A percentile compares a stretch with the other conserved stretches of the same genome.
Evolutionary conservation across 805 yeast genomes (phyloP).

Genomic region (Candida anglica): DNA sequence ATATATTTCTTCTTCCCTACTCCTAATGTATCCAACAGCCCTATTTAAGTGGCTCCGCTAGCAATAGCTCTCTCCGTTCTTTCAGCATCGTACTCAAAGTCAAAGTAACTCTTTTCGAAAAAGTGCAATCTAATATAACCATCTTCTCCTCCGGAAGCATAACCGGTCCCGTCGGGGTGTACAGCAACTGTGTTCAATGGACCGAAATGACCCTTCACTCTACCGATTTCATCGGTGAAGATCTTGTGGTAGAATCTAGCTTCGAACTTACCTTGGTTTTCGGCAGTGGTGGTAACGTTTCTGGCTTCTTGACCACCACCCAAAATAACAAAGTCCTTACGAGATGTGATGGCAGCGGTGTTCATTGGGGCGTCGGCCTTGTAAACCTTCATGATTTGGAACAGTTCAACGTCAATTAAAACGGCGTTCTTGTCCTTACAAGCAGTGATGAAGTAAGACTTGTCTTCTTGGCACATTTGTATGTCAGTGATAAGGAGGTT

Average conservation of each 20-base stretch:
- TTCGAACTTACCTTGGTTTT: slow-evolving; percentile 93
- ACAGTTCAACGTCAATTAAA: slow-evolving; percentile 71
- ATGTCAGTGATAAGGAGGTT: slow-evolving; percentile 65
- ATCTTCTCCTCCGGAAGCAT: slow-evolving; percentile 98
- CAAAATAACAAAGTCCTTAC: slow-evolving; percentile 84
- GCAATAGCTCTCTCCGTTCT: slow-evolving; percentile 60
- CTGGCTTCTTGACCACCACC: slow-evolving; percentile 99
- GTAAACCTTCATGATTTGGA: slow-evolving; percentile 68
- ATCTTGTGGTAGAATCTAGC: slow-evolving; percentile 94
- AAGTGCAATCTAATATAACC: slow-evolving; percentile 93
- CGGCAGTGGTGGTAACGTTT: slow-evolving; percentile 95
- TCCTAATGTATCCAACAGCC: no score
- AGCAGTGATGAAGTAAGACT: slow-evolving; percentile 84
- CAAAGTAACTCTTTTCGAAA: slow-evolving; percentile 89
- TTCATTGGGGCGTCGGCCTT: slow-evolving; percentile 91
- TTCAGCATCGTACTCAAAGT: slow-evolving; percentile 89
- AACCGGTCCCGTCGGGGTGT: slow-evolving; percentile 90
- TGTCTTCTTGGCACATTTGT: slow-evolving; percentile 79
- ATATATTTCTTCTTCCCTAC: no score
- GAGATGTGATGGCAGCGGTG: slow-evolving; percentile 91
- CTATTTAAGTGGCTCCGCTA: slow-evolving; percentile 19
- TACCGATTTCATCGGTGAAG: slow-evolving; percentile 92
- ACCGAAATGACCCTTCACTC: slow-evolving; percentile 98
- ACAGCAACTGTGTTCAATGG: slow-evolving; percentile 92
- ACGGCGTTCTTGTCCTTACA: slow-evolving; percentile 88